Evolutionary conservation across 129 eudicot species (phyloP), one percentile per base, ranked within the genome.

Genomic region (Gnaphalium uliginosum): DNA sequence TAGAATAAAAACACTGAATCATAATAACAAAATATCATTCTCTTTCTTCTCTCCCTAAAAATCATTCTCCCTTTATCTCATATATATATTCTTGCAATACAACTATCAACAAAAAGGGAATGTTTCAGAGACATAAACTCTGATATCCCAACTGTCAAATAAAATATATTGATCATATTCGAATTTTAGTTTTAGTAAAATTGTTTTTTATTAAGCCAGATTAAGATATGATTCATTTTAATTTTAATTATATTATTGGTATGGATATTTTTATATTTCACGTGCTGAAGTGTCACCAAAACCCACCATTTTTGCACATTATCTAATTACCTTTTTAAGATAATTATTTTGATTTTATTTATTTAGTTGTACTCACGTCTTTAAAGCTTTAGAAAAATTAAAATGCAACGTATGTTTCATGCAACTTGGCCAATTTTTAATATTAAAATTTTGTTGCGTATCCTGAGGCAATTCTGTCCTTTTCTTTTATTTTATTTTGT

Each of bases 141-240:
- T 18, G 68, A 67, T 24, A 54, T 35, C 74, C 68, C 60, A 76
- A 54, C 80, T 35, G 74, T 67, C 68, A 48, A 30, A 17, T 65
- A 67, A 76, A 56, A 67, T 58, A 68, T 67, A 66, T 32, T 15
- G 57, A 51, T 22, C 27, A 2, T 74, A 15, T 66, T 32, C 56
- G 19, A 68, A 14, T 4, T 66, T 51, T 30, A 21, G 13, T 27
- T 75, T 21, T 29, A 3, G 15, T 3, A 13, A 29, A 30, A 23
- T 14, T 51, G 7, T 6, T 50, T 0, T 9, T 17, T 18, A 25
- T n/a, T 24, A 41, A 74, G n/a, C 43, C 25, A 32, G 18, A 54
- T 66, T 21, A 3, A 33, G 66, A 54, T 56, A 32, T 18, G 21
- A 27, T 78, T 21, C 70, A 59, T 69, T 77, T 46, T 37, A 37